Conservation (phyloP, 176 grass and related monocot genomes). For the Cenchrus purpureus region DNA sequence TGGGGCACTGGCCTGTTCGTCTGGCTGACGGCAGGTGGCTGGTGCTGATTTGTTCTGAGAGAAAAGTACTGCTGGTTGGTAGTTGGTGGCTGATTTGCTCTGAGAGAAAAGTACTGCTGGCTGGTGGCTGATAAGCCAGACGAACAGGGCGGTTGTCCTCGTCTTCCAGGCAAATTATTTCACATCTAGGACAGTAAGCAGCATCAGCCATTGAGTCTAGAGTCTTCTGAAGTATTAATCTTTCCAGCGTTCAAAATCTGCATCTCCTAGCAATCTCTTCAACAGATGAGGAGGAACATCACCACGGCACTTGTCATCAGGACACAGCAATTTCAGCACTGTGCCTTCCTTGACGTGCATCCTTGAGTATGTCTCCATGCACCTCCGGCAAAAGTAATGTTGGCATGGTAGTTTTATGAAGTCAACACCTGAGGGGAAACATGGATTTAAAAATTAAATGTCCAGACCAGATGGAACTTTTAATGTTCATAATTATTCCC, state of each 20-base stretch:
- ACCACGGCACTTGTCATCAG: conserved; percentile 38
- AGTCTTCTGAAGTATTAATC: conserved; percentile 55
- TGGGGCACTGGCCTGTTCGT: conserved; percentile 35
- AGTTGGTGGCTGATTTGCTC: too few species aligned
- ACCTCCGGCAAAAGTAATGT: conserved; percentile 59
- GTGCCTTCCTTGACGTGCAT: conserved; percentile 59
- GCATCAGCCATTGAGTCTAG: conserved; percentile 63
- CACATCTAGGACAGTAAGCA: conserved; percentile 63
- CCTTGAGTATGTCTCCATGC: conserved; percentile 57
- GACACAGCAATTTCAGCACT: conserved; percentile 50
- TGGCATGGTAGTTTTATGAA: conserved; percentile 58
- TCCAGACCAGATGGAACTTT: neutral
- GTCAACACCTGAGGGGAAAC: conserved; percentile 37
- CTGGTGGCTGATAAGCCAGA: too few species aligned
- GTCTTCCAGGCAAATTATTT: conserved; percentile 56
- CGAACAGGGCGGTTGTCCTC: conserved; percentile 12
- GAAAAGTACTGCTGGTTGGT: too few species aligned
- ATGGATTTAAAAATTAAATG: neutral
- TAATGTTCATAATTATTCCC: neutral
- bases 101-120: too few species aligned
- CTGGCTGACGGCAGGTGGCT: too few species aligned
- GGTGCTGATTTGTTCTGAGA: too few species aligned
- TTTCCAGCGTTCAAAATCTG: conserved; percentile 61
- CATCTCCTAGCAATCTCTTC: conserved; percentile 48
- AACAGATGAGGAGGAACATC: conserved; percentile 51